Evolutionary conservation across 441 rosid genomes (phyloP).

Genomic region (Pelargonium citronellum): DNA sequence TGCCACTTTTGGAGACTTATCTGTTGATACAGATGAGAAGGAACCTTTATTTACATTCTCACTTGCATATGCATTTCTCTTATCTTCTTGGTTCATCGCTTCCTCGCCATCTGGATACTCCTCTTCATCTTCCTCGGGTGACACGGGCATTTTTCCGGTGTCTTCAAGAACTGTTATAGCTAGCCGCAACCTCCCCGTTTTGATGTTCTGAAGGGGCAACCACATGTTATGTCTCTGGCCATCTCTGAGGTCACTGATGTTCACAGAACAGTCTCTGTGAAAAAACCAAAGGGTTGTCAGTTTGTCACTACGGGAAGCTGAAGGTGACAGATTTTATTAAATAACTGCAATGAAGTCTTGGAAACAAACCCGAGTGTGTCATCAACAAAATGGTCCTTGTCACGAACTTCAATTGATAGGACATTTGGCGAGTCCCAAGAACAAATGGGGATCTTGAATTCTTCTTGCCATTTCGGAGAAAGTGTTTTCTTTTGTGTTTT

Average conservation of each 20-base stretch:
- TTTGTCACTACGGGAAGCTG: not conserved
- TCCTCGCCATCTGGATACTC: constrained; percentile 30
- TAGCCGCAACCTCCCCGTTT: constrained; percentile 75
- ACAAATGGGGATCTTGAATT: constrained; percentile 65
- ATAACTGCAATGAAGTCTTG: constrained; percentile 11
- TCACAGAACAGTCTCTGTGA: constrained; percentile 59
- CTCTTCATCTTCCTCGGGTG: constrained; percentile 28
- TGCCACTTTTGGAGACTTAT: constrained; percentile 42
- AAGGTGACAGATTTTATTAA: not conserved
- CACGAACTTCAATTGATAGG: constrained; percentile 66
- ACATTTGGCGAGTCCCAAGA: constrained; percentile 66
- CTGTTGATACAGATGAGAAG: constrained; percentile 41
- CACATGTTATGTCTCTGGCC: constrained; percentile 77
- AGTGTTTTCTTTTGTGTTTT: constrained; percentile 62
- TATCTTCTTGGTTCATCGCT: constrained; percentile 38
- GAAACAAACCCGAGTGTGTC: constrained; percentile 75
- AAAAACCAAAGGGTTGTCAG: constrained; percentile 10
- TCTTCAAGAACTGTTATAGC: constrained; percentile 62
- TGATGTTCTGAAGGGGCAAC: constrained; percentile 71
- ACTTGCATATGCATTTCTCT: constrained; percentile 34
- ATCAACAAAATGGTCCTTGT: constrained; percentile 75
- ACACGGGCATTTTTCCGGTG: constrained; percentile 37
- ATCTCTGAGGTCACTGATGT: constrained; percentile 54
- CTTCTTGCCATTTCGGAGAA: constrained; percentile 86
- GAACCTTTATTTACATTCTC: constrained; percentile 34